Evolutionary conservation across 176 grass and related monocot genomes (phyloP).

Genomic region (Pontederia crassipes): DNA sequence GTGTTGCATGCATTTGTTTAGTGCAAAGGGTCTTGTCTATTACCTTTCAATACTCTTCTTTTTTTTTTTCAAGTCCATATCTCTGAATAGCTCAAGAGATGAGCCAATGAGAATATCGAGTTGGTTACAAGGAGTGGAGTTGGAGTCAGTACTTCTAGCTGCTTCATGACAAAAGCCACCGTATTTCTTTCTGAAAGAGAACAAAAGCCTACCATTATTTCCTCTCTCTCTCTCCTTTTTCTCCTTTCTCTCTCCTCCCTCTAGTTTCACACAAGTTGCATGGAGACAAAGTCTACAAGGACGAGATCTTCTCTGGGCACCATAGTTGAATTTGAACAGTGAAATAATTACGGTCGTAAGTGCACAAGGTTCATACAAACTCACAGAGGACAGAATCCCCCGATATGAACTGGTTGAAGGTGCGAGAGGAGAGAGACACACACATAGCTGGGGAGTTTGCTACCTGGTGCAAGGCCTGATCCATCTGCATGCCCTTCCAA

Average conservation of each 20-base stretch:
- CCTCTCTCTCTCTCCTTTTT: too few relatives aligned
- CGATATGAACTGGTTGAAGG: too few relatives aligned
- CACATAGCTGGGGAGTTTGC: too few relatives aligned
- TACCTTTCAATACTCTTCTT: background rate
- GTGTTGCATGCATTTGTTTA: background rate
- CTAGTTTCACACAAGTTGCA: background rate
- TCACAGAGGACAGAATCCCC: too few relatives aligned
- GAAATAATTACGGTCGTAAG: background rate
- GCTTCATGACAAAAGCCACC: conserved; percentile 6
- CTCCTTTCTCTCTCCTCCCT: background rate
- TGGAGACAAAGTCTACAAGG: background rate
- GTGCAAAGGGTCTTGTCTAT: background rate
- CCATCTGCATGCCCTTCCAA: too few relatives aligned
- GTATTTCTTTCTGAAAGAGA: too few relatives aligned
- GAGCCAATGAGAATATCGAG: background rate
- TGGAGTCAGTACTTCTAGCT: background rate
- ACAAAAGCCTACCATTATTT: background rate
- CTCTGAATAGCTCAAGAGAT: background rate
- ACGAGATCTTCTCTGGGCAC: conserved; percentile 5
- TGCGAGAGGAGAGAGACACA: too few relatives aligned
- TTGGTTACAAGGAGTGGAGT: conserved; percentile 14
- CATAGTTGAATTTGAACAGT: background rate
- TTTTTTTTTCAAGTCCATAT: background rate
- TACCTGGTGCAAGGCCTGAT: too few relatives aligned
- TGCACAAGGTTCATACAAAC: too few relatives aligned